phyloP scores from a whole-genome alignment of 75 land plant species.

The Picea sitchensis region DNA sequence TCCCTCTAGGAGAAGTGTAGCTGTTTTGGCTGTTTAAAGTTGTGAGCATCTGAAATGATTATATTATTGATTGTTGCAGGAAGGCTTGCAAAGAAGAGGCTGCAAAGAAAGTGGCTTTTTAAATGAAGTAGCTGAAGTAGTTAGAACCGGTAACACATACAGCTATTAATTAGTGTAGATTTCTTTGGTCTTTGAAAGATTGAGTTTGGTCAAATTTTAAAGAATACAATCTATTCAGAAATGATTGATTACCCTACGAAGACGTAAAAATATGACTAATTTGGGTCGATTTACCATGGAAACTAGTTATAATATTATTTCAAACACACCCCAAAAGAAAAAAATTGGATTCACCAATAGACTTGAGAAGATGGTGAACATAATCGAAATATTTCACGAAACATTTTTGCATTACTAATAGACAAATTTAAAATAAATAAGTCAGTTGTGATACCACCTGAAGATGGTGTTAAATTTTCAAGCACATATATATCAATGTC shows the following conservation, averaged over 20 bases:
- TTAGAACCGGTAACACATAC: slow-evolving; percentile 56
- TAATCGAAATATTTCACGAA: too few relatives aligned
- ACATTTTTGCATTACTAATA: too few relatives aligned
- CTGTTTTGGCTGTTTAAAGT: not conserved
- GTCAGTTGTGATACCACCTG: too few relatives aligned
- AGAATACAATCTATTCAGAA: not conserved
- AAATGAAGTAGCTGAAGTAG: slow-evolving; percentile 81
- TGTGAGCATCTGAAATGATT: not conserved
- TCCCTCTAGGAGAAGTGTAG: not conserved
- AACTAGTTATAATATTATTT: too few relatives aligned
- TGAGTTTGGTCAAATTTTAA: not conserved
- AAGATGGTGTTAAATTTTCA: too few relatives aligned
- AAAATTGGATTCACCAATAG: too few relatives aligned
- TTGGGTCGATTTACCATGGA: too few relatives aligned
- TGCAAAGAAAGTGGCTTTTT: slow-evolving; percentile 90
- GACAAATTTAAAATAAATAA: too few relatives aligned
- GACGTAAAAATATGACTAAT: too few relatives aligned
- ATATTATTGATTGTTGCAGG: slow-evolving; percentile 38
- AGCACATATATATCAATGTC: too few relatives aligned
- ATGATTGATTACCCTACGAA: not conserved
- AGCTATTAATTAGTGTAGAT: not conserved
- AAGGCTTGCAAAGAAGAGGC: slow-evolving; percentile 91
- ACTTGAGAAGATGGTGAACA: too few relatives aligned
- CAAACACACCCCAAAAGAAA: too few relatives aligned
- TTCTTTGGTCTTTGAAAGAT: not conserved